Conservation (phyloP, 2,329 filamentous ascomycete species). For the Aspergillus cejpii region DNA sequence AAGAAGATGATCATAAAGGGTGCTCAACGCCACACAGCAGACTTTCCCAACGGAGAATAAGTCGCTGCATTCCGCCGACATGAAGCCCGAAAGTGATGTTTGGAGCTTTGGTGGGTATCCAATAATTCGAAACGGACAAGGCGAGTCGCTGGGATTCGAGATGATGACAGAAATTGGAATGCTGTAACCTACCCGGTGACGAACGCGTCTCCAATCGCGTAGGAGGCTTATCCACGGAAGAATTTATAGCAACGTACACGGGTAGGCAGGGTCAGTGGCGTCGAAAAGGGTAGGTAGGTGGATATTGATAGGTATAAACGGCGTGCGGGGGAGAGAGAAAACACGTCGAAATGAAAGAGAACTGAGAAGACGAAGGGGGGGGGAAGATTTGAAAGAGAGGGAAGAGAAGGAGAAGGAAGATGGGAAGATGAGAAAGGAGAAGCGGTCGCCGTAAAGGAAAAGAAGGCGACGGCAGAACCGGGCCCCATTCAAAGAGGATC, state of each 20-base stretch:
- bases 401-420: constrained; percentile 12
- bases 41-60: not conserved
- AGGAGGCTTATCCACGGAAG: constrained; percentile 9
- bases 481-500: constrained; percentile 22
- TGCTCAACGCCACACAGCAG: not conserved
- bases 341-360: constrained; percentile 16
- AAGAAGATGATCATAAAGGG: not conserved
- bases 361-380: not conserved
- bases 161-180: not conserved
- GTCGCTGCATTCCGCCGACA: not conserved
- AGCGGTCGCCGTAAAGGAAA: constrained; percentile 24
- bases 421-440: constrained; percentile 29
- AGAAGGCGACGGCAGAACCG: constrained; percentile 23
- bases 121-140: not conserved
- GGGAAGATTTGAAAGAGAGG: not conserved
- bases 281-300: constrained; percentile 6
- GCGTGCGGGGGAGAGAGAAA: constrained; percentile 2
- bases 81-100: not conserved
- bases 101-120: not conserved
- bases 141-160: not conserved
- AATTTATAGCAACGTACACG: constrained; percentile 10
- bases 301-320: constrained; percentile 2
- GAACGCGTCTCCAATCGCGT: constrained; percentile 23
- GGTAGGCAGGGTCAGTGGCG: constrained; percentile 4
- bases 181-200: constrained; percentile 10